phyloP scores from a whole-genome alignment of 2,329 filamentous ascomycete species.

The Dryadomyces sulphureus region DNA sequence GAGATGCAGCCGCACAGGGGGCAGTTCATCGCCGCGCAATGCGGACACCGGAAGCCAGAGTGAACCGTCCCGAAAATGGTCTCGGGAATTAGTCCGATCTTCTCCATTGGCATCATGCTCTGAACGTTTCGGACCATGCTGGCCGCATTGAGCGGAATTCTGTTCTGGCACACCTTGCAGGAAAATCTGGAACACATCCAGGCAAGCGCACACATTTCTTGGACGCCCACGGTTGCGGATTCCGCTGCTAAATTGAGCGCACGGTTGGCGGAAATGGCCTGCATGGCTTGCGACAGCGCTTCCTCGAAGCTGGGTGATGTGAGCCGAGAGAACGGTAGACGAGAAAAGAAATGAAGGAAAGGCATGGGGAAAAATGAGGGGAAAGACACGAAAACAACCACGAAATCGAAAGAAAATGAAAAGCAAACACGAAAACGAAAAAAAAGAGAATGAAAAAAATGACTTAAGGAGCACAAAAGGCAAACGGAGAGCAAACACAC shows the following conservation, averaged over 20 bases:
- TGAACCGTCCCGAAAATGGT: background rate
- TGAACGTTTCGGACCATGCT: background rate
- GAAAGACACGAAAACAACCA: too few relatives aligned
- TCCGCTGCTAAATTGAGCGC: background rate
- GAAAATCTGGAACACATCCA: background rate
- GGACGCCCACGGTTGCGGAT: background rate
- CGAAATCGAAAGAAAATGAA: too few relatives aligned
- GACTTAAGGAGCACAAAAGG: too few relatives aligned
- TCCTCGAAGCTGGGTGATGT: background rate
- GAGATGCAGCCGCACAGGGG: slow-evolving; percentile 5
- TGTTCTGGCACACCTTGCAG: background rate
- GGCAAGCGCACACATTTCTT: background rate
- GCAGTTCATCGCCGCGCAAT: slow-evolving; percentile 10
- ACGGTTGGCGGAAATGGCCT: background rate
- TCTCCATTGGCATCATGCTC: background rate
- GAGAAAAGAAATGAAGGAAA: background rate
- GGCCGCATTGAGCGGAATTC: background rate
- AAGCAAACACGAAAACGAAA: too few relatives aligned
- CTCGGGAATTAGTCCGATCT: too few relatives aligned
- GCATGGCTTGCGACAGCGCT: background rate
- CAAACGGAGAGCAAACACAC: background rate
- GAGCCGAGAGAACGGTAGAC: background rate
- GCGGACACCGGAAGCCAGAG: slow-evolving; percentile 4
- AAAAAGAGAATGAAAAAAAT: too few relatives aligned
- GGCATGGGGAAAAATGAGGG: too few relatives aligned